These are phyloP conservation scores for Fraxinus latifolia DNA, from an alignment of 305 asterid species.

Conservation along the genomic window DNA sequence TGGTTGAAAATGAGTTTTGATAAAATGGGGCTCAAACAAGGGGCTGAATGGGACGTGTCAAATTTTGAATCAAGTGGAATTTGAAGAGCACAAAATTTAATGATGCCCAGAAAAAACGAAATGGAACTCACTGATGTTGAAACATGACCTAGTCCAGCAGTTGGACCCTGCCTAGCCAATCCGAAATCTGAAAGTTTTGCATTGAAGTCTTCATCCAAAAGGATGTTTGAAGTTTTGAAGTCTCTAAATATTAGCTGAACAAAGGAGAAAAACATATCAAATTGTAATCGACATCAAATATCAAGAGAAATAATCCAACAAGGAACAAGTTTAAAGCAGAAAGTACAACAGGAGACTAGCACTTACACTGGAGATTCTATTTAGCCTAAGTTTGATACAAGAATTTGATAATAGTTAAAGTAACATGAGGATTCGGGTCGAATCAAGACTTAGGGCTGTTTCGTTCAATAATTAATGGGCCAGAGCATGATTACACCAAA, in stretches of 20 bases:
- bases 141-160: slow-evolving; percentile 69
- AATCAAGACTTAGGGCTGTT: background rate
- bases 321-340: background rate
- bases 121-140: slow-evolving; percentile 70
- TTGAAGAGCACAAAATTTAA: background rate
- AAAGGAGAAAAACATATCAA: slow-evolving; percentile 20
- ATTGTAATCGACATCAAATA: background rate
- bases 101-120: slow-evolving; percentile 1
- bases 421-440: background rate
- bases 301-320: slow-evolving; percentile 4
- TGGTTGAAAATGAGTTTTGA: too few species aligned
- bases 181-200: slow-evolving; percentile 94
- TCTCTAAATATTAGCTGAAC: slow-evolving; percentile 82
- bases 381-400: background rate
- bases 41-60: background rate
- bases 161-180: slow-evolving; percentile 88
- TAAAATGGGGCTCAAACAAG: too few species aligned
- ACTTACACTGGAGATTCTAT: background rate
- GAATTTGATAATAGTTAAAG: background rate
- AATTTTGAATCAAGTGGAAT: background rate
- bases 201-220: slow-evolving; percentile 72
- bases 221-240: slow-evolving; percentile 87
- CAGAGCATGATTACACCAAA: background rate
- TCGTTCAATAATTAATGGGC: background rate
- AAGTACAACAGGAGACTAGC: background rate